Evolutionary conservation across 345 rosid species (phyloP), one percentile per base, ranked within the genome.

Genomic region (Erucastrum elatum): DNA sequence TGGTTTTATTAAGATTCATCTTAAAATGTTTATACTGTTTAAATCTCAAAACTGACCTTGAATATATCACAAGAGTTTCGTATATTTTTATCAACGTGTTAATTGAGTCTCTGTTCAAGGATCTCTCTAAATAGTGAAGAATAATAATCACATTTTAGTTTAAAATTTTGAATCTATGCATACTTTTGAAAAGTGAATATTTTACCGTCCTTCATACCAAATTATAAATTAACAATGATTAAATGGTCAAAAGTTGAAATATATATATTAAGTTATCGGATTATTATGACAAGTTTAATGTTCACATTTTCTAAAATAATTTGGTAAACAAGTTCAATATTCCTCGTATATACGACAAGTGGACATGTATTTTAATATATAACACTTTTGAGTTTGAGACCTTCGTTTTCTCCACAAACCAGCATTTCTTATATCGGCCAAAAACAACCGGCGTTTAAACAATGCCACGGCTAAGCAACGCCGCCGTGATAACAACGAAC

Each of bases 381-480:
- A 76, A 1, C 56, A 71, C 35, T 65, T 44, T 34, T 34, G 37
- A 34, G 37, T 37, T 35, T 8, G 2, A 25, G 11, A 41, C 37
- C 34, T 41, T 72, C 11, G 0, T 72, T 73, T 61, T 67, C 78
- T 78, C 61, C 76, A 64, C 60, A 30, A 77, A n/a, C 46, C 16
- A 41, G 53, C 35, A 6, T 37, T 37, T 76, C 16, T 41, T 34
- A 21, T 21, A 21, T 29, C 16, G 46, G 46, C 70, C 64, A n/a
- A 27, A 26, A 51, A 44, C 9, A 78, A 58, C 70, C 29, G 41
- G 63, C 72, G n/a, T 5, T 26, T 37, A 35, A 67, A 81, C 27
- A 30, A 82, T 82, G 82, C 53, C 64, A 53, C 84, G 84, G 56
- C 67, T 82, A 39, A 82, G 84, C 72, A 77, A 77, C 30, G 77